Evolutionary conservation across 805 yeast species (phyloP).

Genomic region (Starmerella floricola): DNA sequence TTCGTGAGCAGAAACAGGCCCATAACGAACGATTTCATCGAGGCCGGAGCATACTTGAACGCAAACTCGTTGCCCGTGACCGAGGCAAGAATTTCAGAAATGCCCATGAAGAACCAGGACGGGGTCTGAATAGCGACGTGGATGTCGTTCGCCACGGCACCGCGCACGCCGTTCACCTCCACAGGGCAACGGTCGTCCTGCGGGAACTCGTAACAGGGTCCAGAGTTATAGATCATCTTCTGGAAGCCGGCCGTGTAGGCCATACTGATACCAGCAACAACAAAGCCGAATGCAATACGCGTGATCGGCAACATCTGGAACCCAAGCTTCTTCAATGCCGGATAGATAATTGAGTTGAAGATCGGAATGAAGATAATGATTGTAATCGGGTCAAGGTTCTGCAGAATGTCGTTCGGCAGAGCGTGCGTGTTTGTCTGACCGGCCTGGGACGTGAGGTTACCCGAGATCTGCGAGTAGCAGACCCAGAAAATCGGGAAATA

Average conservation of each 20-base stretch:
- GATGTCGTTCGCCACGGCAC: conserved; percentile 38
- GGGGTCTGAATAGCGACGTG: conserved; percentile 65
- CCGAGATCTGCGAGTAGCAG: conserved; percentile 59
- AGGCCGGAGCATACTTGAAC: conserved; percentile 65
- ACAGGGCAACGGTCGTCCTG: conserved; percentile 22
- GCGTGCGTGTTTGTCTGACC: conserved; percentile 64
- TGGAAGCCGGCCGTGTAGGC: conserved; percentile 67
- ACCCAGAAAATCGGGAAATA: conserved; percentile 68
- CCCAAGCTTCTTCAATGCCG: conserved; percentile 37
- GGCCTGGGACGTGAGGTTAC: conserved; percentile 63
- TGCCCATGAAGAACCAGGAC: conserved; percentile 58
- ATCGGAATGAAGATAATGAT: conserved; percentile 69
- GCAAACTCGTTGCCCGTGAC: conserved; percentile 78
- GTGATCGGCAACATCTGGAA: conserved; percentile 57
- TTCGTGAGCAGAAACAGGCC: conserved; percentile 50
- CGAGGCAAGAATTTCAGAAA: conserved; percentile 68
- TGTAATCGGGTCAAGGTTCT: conserved; percentile 62
- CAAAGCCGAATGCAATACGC: conserved; percentile 58
- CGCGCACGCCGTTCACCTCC: conserved; percentile 10
- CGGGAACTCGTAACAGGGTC: conserved; percentile 63
- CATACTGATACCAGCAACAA: conserved; percentile 54
- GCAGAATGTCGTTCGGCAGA: conserved; percentile 69
- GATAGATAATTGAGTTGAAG: conserved; percentile 48
- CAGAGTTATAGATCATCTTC: conserved; percentile 52
- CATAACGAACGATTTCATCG: conserved; percentile 55